A percentile compares a stretch with the other conserved stretches of the same genome.
phyloP scores from a whole-genome alignment of 768 basidiomycete genomes.

The Crucibulum laeve region DNA sequence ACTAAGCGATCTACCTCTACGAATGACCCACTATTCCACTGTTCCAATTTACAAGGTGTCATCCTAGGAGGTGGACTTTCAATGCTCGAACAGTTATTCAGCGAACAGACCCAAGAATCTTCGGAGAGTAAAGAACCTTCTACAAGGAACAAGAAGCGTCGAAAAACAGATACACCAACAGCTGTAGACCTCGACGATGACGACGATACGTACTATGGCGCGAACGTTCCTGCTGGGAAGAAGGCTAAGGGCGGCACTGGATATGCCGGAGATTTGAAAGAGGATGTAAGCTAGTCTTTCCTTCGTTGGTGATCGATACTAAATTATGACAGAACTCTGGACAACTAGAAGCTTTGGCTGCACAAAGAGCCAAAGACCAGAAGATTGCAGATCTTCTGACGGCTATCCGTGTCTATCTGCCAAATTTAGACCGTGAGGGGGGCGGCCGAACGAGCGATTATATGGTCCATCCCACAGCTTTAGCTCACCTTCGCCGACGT shows the following conservation, averaged over 20 bases:
- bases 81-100: constrained; percentile 76
- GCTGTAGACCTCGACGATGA: constrained; percentile 41
- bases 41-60: constrained; percentile 83
- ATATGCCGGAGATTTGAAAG: constrained; percentile 78
- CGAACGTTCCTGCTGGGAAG: constrained; percentile 40
- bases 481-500: constrained; percentile 86
- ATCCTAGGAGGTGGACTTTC: constrained; percentile 88
- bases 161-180: constrained; percentile 31
- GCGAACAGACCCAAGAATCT: constrained; percentile 43
- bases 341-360: constrained; percentile 69
- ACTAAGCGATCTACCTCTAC: constrained; percentile 38
- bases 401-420: constrained; percentile 78
- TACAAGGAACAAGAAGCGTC: constrained; percentile 37
- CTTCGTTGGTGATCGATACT: not conserved
- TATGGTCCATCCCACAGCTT: constrained; percentile 85
- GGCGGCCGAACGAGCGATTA: constrained; percentile 86
- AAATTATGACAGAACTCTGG: constrained; percentile 59
- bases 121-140: constrained; percentile 27
- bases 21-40: constrained; percentile 76
- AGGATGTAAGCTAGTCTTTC: constrained; percentile 63
- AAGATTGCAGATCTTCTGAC: constrained; percentile 65
- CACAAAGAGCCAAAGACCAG: constrained; percentile 72
- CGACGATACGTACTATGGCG: constrained; percentile 45
- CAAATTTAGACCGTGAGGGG: constrained; percentile 68
- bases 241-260: constrained; percentile 80